Percentiles rank a stretch among this genome's conserved stretches.
phyloP scores from a whole-genome alignment of 2,329 filamentous ascomycete genomes.

The Diaporthe aspalathi region DNA sequence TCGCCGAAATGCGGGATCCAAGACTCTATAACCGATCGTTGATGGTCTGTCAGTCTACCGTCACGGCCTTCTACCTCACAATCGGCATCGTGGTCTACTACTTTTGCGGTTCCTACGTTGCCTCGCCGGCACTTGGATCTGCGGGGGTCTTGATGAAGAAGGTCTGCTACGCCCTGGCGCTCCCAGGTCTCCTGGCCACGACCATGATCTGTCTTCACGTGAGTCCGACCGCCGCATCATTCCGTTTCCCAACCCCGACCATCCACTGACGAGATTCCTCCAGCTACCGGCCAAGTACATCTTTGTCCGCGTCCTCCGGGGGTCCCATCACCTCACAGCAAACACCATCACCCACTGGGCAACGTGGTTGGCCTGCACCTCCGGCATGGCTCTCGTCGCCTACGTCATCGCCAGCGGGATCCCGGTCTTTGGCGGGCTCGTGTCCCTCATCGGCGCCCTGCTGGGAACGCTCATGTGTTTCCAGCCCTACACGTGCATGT shows the following conservation, averaged over 20 bases:
- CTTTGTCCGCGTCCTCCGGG: slow-evolving; percentile 53
- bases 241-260: no score
- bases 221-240: slow-evolving; percentile 9
- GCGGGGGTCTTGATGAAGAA: slow-evolving; percentile 47
- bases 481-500: slow-evolving; percentile 12
- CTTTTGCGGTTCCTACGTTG: slow-evolving; percentile 47
- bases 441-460: slow-evolving; percentile 1
- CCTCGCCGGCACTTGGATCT: slow-evolving; percentile 46
- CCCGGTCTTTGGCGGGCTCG: slow-evolving; percentile 8
- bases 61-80: slow-evolving; percentile 45
- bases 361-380: slow-evolving; percentile 46
- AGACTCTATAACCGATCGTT: slow-evolving; percentile 55
- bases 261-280: neutral
- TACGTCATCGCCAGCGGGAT: slow-evolving; percentile 46
- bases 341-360: slow-evolving; percentile 51
- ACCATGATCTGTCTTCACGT: slow-evolving; percentile 45
- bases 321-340: slow-evolving; percentile 51
- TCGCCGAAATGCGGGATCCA: slow-evolving; percentile 68
- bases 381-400: slow-evolving; percentile 44
- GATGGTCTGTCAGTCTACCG: slow-evolving; percentile 41
- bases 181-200: slow-evolving; percentile 43
- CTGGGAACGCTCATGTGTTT: slow-evolving; percentile 9
- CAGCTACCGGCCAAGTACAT: slow-evolving; percentile 51
- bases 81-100: slow-evolving; percentile 48
- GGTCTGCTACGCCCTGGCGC: slow-evolving; percentile 48